A percentile compares a stretch with the other conserved stretches of the same genome.
Evolutionary conservation across 2,329 filamentous ascomycete species (phyloP).

Genomic region (Lanzia echinophila): DNA sequence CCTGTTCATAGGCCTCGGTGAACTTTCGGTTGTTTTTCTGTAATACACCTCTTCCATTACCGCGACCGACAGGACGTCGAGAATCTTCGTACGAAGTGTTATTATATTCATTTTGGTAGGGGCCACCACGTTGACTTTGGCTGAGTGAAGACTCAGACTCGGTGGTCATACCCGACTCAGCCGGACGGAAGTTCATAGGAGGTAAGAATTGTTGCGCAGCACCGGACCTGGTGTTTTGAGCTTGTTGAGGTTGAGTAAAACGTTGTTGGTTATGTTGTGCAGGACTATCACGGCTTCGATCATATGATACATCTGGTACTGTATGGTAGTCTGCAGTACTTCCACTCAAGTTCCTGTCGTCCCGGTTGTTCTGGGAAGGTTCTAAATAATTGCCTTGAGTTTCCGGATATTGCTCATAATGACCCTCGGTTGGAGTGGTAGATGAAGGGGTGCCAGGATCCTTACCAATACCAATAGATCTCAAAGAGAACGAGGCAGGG

Average conservation of each 20-base stretch:
- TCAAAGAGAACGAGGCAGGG: constrained; percentile 56
- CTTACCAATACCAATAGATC: constrained; percentile 54
- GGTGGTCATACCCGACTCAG: constrained; percentile 23
- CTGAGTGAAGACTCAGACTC: constrained; percentile 28
- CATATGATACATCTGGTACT: constrained; percentile 24
- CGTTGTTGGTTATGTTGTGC: constrained; percentile 37
- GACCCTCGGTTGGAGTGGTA: constrained; percentile 17
- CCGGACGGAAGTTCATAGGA: constrained; percentile 26
- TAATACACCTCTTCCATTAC: constrained; percentile 45
- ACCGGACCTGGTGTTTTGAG: constrained; percentile 19
- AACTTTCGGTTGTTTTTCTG: constrained; percentile 86
- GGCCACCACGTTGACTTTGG: constrained; percentile 17
- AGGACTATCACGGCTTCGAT: constrained; percentile 23
- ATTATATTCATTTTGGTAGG: constrained; percentile 18
- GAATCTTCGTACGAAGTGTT: constrained; percentile 18
- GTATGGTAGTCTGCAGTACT: constrained; percentile 17
- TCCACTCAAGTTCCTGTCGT: constrained; percentile 20
- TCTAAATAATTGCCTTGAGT: constrained; percentile 20
- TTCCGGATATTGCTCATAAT: constrained; percentile 22
- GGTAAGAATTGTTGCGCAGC: constrained; percentile 22
- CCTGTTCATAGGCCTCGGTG: constrained; percentile 78
- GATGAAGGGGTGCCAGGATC: constrained; percentile 32
- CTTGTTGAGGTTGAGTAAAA: constrained; percentile 34
- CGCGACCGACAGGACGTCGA: constrained; percentile 20
- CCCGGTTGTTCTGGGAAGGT: constrained; percentile 16